phyloP scores from a whole-genome alignment of 805 yeast species.

The Brettanomyces anomalus region DNA sequence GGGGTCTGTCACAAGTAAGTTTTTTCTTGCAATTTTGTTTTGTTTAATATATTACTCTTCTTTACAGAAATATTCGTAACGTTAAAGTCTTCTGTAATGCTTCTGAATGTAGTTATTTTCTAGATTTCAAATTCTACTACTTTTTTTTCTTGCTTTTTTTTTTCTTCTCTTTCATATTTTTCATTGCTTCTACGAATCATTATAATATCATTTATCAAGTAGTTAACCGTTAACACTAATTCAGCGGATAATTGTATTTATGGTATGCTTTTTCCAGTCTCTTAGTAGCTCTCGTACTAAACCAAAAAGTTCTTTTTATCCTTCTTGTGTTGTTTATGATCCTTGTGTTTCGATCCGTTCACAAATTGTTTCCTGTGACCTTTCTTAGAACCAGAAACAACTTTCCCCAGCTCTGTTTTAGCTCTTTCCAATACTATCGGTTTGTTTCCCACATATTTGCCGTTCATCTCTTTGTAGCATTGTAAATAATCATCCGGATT shows the following conservation, averaged over 20 bases:
- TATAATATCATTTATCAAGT: too few species aligned
- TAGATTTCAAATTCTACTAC: background rate
- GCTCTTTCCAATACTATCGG: conserved; percentile 67
- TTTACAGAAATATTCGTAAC: background rate
- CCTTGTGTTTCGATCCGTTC: background rate
- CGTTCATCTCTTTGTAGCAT: conserved; percentile 71
- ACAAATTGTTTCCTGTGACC: background rate
- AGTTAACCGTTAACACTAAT: too few species aligned
- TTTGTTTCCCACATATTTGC: conserved; percentile 65
- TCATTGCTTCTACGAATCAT: too few species aligned
- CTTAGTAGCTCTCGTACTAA: background rate
- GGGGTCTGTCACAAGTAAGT: too few species aligned
- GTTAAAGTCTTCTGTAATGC: background rate
- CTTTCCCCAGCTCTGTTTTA: conserved; percentile 28
- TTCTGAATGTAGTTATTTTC: background rate
- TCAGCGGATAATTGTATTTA: too few species aligned
- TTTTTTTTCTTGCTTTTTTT: background rate
- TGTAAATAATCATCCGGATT: conserved; percentile 56
- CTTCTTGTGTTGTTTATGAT: background rate
- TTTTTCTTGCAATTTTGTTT: too few species aligned
- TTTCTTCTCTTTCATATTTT: background rate
- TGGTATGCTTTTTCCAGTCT: too few species aligned
- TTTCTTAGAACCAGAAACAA: conserved; percentile 1
- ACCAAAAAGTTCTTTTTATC: background rate
- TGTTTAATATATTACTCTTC: too few species aligned